A percentile compares a stretch with the other conserved stretches of the same genome.
These are phyloP conservation scores for Russula vinacea DNA, from an alignment of 768 basidiomycete genomes.

Conservation along the genomic window DNA sequence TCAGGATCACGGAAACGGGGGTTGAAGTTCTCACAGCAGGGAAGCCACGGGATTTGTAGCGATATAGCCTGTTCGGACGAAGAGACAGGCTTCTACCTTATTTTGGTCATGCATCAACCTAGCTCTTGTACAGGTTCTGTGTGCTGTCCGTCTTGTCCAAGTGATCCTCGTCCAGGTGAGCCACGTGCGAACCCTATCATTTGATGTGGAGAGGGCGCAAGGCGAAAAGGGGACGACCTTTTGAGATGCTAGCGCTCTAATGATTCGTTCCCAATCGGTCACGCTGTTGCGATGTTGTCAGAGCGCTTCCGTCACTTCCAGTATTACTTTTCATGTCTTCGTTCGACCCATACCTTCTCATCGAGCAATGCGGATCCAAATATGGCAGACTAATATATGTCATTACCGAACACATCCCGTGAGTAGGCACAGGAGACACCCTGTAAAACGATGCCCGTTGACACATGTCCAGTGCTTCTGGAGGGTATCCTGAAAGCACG, in stretches of 20 bases:
- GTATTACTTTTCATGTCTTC: slow-evolving; percentile 29
- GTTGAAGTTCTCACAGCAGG: slow-evolving; percentile 81
- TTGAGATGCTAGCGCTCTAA: slow-evolving; percentile 24
- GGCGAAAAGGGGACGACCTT: slow-evolving; percentile 1
- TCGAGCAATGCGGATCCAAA: slow-evolving; percentile 44
- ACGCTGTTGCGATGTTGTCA: slow-evolving; percentile 21
- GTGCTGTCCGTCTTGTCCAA: slow-evolving; percentile 13
- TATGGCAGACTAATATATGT: slow-evolving; percentile 45
- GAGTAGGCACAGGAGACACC: slow-evolving; percentile 31
- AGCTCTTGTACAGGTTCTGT: slow-evolving; percentile 16
- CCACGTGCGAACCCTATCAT: slow-evolving; percentile 20
- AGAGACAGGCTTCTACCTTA: slow-evolving; percentile 19
- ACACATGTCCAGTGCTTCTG: slow-evolving; percentile 34
- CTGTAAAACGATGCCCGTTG: slow-evolving; percentile 31
- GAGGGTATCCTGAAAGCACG: slow-evolving; percentile 37
- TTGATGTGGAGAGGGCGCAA: slow-evolving; percentile 6
- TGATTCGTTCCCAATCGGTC: slow-evolving; percentile 21
- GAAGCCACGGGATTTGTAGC: slow-evolving; percentile 36
- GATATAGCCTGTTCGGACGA: slow-evolving; percentile 27
- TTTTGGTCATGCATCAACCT: slow-evolving; percentile 18
- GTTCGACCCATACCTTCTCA: slow-evolving; percentile 39
- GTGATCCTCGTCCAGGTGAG: slow-evolving; percentile 22
- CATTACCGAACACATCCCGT: slow-evolving; percentile 44
- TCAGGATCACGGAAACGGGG: slow-evolving; percentile 86
- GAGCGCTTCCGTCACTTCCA: slow-evolving; percentile 26